Conservation (phyloP, 371 early-diverging fungal species). For the Rhizopus sp. region DNA sequence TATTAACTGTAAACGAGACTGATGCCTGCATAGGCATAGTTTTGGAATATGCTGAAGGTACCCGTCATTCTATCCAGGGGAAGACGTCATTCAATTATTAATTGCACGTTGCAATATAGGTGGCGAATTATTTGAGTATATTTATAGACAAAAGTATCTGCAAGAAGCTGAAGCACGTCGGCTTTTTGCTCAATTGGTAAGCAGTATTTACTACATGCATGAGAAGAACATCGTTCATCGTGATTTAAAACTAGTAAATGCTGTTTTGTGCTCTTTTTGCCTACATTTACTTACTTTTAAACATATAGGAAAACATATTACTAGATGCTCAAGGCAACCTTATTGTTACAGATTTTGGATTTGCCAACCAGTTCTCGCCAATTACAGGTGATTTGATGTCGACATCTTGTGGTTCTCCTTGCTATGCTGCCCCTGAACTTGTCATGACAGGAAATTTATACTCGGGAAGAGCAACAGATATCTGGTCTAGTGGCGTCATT, state of each 20-base stretch:
- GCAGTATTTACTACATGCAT: conserved; percentile 87
- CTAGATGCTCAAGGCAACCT: conserved; percentile 87
- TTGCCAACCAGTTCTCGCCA: conserved; percentile 90
- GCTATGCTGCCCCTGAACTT: conserved; percentile 98
- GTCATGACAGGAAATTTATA: conserved; percentile 95
- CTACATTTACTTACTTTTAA: neutral
- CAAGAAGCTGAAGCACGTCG: conserved; percentile 88
- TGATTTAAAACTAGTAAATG: conserved; percentile 91
- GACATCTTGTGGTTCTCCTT: conserved; percentile 97
- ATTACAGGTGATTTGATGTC: conserved; percentile 78
- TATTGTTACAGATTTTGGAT: conserved; percentile 99
- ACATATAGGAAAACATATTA: conserved; percentile 89
- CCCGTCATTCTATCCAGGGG: neutral
- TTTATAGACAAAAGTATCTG: conserved; percentile 85
- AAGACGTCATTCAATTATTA: conserved; percentile 2
- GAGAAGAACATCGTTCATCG: conserved; percentile 90
- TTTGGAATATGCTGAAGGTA: conserved; percentile 88
- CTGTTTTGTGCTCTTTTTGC: neutral
- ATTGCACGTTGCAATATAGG: conserved; percentile 24
- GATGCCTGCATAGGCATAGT: conserved; percentile 92
- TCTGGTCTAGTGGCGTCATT: conserved; percentile 96
- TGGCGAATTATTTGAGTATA: conserved; percentile 97
- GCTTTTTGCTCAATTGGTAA: conserved; percentile 93
- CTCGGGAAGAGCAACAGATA: conserved; percentile 95
- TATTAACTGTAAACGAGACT: conserved; percentile 95